Evolutionary conservation across 2,329 filamentous ascomycete genomes (phyloP), one percentile per base, ranked within the genome.

Genomic region (Emydomyces testavorans): DNA sequence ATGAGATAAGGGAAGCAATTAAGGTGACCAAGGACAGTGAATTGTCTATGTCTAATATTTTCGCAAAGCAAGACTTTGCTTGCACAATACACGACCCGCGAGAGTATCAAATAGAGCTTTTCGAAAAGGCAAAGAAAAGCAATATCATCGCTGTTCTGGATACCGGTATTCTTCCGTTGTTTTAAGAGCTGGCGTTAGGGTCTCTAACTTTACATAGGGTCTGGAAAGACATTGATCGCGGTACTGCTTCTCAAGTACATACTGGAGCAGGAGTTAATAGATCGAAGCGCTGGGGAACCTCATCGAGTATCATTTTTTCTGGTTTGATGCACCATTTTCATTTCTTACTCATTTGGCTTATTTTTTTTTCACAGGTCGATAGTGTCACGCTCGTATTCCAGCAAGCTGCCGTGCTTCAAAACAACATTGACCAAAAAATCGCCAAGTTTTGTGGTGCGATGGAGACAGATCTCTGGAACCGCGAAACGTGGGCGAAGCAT

Each of bases 181-280:
- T 35, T 24, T n/a, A n/a, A n/a, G n/a, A n/a, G n/a, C n/a, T n/a
- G n/a, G n/a, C n/a, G n/a, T n/a, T n/a, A 4, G 28, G 15, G 13
- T 21, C 6, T 35, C 6, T 26, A 20, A 37, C 16, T 1, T 11
- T 35, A 34, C 37, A 2, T 48, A 82, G 84, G 92, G 10, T 88
- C 87, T 2, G 92, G 92, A 2, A 98, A 98, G 67, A 98, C 92
- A 0, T 72, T 95, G n/a, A 95, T 98, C 56, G 89, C 92, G 0
- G 88, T 86, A 1, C 74, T 96, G 2, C 73, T 98, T 4, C 74
- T 96, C 20, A 79, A 81, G 32, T 78, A 93, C 62, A 74, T 79
- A 7, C 74, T 96, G 24, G 79, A 87, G 32, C 71, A 82, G 50
- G 92, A 98, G 62, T 67, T 95, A 1, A 80, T 85, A 52, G 69